A percentile compares a stretch with the other conserved stretches of the same genome.
Conservation (phyloP, 1,284 basidiomycete genomes). For the Apiotrichum laibachii region DNA sequence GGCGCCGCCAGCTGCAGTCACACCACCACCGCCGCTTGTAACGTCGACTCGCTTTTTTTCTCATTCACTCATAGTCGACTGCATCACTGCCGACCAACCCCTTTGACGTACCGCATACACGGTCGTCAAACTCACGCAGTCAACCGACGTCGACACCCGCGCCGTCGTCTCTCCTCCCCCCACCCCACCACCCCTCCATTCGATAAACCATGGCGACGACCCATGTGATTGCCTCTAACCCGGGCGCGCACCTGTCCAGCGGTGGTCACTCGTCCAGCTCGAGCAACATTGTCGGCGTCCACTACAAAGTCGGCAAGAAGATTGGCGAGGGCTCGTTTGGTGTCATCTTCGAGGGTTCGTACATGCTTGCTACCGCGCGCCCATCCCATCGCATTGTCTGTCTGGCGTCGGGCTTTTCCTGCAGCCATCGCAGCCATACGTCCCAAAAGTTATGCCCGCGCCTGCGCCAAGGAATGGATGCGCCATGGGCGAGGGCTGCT, state of each 20-base stretch:
- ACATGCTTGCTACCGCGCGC: too few species aligned
- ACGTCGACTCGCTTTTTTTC: not conserved
- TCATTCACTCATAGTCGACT: not conserved
- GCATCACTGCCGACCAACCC: too few species aligned
- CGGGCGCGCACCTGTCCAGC: conserved; percentile 42
- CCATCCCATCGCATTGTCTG: too few species aligned
- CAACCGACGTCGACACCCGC: not conserved
- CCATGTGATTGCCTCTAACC: conserved; percentile 51
- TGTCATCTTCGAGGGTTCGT: conserved; percentile 89
- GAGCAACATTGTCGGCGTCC: conserved; percentile 56
- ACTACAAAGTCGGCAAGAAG: conserved; percentile 63
- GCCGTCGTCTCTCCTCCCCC: conserved; percentile 1
- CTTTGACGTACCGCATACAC: too few species aligned
- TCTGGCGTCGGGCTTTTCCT: too few species aligned
- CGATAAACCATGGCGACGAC: conserved; percentile 46
- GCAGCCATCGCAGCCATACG: too few species aligned
- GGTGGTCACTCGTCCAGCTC: conserved; percentile 46
- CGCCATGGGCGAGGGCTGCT: too few species aligned
- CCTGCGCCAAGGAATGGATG: too few species aligned
- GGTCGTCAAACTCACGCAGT: too few species aligned
- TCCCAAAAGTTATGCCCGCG: too few species aligned
- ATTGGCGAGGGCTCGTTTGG: conserved; percentile 81
- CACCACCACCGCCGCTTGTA: not conserved
- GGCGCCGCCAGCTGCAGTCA: too few species aligned
- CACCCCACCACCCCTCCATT: conserved; percentile 7